Percentiles rank a stretch among this genome's conserved stretches.
Conservation (phyloP, 164 flowering plant genomes). For the Berberis thunbergii region DNA sequence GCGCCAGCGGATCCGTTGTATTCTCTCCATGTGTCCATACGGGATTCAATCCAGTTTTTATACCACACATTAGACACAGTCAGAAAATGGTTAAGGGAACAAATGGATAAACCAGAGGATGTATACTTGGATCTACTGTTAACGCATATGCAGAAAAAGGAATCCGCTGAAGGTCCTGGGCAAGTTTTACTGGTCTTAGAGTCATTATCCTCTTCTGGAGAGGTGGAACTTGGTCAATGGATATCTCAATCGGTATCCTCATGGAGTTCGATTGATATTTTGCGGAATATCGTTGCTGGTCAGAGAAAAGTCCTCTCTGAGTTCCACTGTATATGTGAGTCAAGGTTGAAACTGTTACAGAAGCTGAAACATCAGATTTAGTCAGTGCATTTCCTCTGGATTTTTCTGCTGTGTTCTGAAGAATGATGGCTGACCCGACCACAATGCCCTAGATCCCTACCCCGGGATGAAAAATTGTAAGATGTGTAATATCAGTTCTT, state of each 20-base stretch:
- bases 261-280: slow-evolving; percentile 52
- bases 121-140: slow-evolving; percentile 32
- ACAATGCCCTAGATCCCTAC: too few species aligned
- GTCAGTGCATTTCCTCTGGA: not conserved
- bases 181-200: slow-evolving; percentile 35
- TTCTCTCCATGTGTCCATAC: slow-evolving; percentile 27
- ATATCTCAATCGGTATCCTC: slow-evolving; percentile 33
- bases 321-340: slow-evolving; percentile 48
- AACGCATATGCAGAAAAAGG: slow-evolving; percentile 28
- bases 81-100: slow-evolving; percentile 39
- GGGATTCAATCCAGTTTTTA: slow-evolving; percentile 35
- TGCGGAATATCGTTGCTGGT: slow-evolving; percentile 38
- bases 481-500: too few species aligned
- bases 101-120: slow-evolving; percentile 35
- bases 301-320: slow-evolving; percentile 30
- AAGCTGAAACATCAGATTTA: slow-evolving; percentile 39
- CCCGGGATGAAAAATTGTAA: too few species aligned
- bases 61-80: slow-evolving; percentile 37
- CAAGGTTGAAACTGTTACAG: slow-evolving; percentile 34
- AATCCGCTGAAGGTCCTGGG: slow-evolving; percentile 48
- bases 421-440: too few species aligned
- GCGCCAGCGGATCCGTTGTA: slow-evolving; percentile 29
- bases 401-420: too few species aligned
- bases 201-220: slow-evolving; percentile 18
- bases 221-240: slow-evolving; percentile 40